Conservation (phyloP, 73 alveolate genomes). For the Blepharisma japonicum region DNA sequence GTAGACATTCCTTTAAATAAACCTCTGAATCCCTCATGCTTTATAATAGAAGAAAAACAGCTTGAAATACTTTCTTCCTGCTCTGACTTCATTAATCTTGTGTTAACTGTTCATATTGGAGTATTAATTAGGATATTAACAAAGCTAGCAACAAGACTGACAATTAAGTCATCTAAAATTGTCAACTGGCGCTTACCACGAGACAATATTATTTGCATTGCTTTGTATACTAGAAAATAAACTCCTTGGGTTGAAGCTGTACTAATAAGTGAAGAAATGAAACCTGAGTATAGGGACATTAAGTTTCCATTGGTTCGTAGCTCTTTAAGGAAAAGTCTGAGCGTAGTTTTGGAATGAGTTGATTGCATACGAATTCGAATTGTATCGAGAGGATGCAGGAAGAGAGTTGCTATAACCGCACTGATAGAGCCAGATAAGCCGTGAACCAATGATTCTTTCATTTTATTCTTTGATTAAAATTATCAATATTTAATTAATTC, state of each 20-base stretch:
- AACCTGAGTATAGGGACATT: constrained; percentile 4
- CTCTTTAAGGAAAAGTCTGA: background rate
- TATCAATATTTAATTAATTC: too few species aligned
- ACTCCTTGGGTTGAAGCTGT: background rate
- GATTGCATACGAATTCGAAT: constrained; percentile 14
- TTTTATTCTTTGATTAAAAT: background rate
- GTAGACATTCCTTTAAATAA: background rate
- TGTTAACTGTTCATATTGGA: constrained; percentile 12
- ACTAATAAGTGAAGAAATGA: background rate
- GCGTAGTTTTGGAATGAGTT: background rate
- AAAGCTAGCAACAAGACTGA: background rate
- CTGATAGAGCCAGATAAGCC: background rate
- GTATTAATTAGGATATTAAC: background rate
- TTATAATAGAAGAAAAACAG: background rate
- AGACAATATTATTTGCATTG: background rate
- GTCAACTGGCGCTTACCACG: background rate
- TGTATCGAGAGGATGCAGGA: constrained; percentile 13
- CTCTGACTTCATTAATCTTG: background rate
- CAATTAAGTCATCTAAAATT: background rate
- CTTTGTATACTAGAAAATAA: constrained; percentile 4
- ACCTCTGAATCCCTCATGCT: constrained; percentile 1
- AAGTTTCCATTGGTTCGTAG: background rate
- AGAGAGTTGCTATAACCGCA: background rate
- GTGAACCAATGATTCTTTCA: constrained; percentile 17
- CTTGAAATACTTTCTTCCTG: background rate